These are phyloP conservation scores for Cyclostephanos tholiformis DNA, from an alignment of 108 stramenopile genomes.

Conservation along the genomic window DNA sequence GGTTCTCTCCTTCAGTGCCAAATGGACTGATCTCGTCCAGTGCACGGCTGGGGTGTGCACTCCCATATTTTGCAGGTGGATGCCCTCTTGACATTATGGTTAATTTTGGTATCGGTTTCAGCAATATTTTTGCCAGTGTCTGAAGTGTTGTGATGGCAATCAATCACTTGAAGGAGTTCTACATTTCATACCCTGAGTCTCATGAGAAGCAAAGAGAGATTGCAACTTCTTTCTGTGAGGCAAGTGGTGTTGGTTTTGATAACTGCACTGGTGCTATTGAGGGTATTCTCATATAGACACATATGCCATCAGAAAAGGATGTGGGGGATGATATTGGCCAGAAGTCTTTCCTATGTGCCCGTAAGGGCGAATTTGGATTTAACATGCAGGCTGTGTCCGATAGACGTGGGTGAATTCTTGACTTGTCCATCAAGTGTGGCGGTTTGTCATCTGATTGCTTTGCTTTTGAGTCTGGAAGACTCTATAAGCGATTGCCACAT, in stretches of 20 bases:
- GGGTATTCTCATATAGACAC: conserved; percentile 44
- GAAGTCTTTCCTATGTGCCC: conserved; percentile 31
- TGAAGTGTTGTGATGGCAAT: conserved; percentile 11
- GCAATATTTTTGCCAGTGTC: conserved; percentile 11
- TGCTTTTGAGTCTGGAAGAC: conserved; percentile 16
- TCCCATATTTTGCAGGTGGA: conserved; percentile 27
- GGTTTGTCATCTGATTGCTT: conserved; percentile 32
- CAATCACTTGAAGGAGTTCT: neutral
- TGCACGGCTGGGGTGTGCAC: conserved; percentile 4
- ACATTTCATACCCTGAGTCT: conserved; percentile 20
- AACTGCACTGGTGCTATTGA: conserved; percentile 44
- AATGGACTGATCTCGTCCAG: conserved; percentile 10
- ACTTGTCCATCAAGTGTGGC: conserved; percentile 26
- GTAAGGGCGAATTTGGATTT: conserved; percentile 42
- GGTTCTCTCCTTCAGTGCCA: neutral
- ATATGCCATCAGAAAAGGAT: conserved; percentile 23
- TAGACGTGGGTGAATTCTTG: conserved; percentile 22
- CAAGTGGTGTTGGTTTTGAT: conserved; percentile 18
- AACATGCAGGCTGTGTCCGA: conserved; percentile 37
- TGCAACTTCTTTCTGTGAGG: conserved; percentile 31
- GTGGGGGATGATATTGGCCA: neutral
- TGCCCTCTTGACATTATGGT: conserved; percentile 4
- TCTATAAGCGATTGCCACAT: neutral
- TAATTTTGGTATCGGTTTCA: conserved; percentile 12
- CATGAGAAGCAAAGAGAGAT: conserved; percentile 35